Conservation (phyloP, 2,329 filamentous ascomycete species). For the Epichloe aotearoae region DNA sequence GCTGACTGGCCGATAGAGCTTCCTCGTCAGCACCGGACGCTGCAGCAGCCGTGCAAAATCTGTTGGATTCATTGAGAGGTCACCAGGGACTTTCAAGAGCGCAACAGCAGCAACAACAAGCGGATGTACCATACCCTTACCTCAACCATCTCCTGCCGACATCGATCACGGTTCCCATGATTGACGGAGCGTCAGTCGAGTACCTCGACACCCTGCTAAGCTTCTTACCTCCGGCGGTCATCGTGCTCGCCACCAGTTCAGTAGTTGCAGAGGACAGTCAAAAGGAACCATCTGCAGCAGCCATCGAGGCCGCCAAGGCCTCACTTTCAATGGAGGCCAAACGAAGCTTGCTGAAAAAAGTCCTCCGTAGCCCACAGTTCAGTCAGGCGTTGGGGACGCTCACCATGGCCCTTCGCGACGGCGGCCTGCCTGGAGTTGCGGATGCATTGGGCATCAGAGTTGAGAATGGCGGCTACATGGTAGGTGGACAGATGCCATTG, state of each 20-base stretch:
- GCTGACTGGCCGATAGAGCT: slow-evolving; percentile 43
- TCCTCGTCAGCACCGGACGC: slow-evolving; percentile 52
- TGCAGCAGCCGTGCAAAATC: slow-evolving; percentile 69
- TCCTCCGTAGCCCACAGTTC: slow-evolving; percentile 83
- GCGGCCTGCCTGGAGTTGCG: slow-evolving; percentile 77
- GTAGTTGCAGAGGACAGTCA: slow-evolving; percentile 41
- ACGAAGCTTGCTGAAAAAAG: slow-evolving; percentile 64
- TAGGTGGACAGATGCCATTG: slow-evolving; percentile 65
- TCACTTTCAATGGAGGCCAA: slow-evolving; percentile 66
- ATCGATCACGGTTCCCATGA: slow-evolving; percentile 61
- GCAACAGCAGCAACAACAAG: slow-evolving; percentile 17
- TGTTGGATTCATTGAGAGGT: slow-evolving; percentile 68
- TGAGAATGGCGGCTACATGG: slow-evolving; percentile 70
- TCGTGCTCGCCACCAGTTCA: slow-evolving; percentile 59
- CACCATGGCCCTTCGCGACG: slow-evolving; percentile 78
- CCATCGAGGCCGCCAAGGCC: slow-evolving; percentile 58
- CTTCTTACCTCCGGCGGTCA: slow-evolving; percentile 64
- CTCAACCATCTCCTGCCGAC: slow-evolving; percentile 76
- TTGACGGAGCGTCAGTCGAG: slow-evolving; percentile 50
- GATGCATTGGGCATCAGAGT: slow-evolving; percentile 74
- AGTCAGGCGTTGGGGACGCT: slow-evolving; percentile 73
- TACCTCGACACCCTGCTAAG: slow-evolving; percentile 62
- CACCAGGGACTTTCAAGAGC: slow-evolving; percentile 28
- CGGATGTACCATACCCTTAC: slow-evolving; percentile 60
- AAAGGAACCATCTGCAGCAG: slow-evolving; percentile 52